These are phyloP conservation scores for Prototheca stagnorum DNA, from an alignment of 163 green algal genomes.

Conservation along the genomic window DNA sequence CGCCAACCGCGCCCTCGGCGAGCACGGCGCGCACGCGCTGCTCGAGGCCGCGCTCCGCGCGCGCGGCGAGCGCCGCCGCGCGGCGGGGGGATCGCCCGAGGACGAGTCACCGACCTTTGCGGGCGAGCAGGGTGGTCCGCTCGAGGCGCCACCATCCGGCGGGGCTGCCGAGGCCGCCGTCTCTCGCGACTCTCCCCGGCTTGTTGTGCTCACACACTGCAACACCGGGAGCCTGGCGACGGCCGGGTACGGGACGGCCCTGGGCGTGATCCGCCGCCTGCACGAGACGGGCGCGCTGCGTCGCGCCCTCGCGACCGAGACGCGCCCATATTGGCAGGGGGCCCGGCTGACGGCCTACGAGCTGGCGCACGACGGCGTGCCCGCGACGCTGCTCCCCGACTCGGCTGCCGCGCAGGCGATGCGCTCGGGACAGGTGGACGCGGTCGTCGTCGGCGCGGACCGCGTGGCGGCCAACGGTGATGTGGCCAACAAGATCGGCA, in stretches of 20 bases:
- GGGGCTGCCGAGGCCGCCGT: too few relatives aligned
- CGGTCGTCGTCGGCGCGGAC: slow-evolving; percentile 86
- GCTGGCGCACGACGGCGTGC: slow-evolving; percentile 76
- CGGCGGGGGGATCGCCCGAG: too few relatives aligned
- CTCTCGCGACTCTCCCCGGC: too few relatives aligned
- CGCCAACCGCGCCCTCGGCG: slow-evolving; percentile 69
- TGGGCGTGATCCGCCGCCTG: slow-evolving; percentile 66
- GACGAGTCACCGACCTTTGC: too few relatives aligned
- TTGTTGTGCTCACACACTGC: slow-evolving; percentile 90
- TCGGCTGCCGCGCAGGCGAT: slow-evolving; percentile 70
- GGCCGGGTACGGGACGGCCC: slow-evolving; percentile 73
- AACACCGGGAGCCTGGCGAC: slow-evolving; percentile 93
- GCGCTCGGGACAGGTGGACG: slow-evolving; percentile 56
- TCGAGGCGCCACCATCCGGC: too few relatives aligned
- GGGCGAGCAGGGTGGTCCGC: too few relatives aligned
- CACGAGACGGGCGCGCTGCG: slow-evolving; percentile 50
- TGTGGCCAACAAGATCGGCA: slow-evolving; percentile 83
- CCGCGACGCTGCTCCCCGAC: slow-evolving; percentile 78
- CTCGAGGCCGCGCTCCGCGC: slow-evolving; percentile 29
- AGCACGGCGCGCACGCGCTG: slow-evolving; percentile 53
- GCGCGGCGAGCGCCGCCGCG: slow-evolving; percentile 16
- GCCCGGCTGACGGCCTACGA: slow-evolving; percentile 88
- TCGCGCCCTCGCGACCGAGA: slow-evolving; percentile 76
- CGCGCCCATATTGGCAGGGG: slow-evolving; percentile 88
- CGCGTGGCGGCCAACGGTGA: slow-evolving; percentile 82